Evolutionary conservation across 164 flowering plant species (phyloP).

Genomic region (Nymphaea colorata): DNA sequence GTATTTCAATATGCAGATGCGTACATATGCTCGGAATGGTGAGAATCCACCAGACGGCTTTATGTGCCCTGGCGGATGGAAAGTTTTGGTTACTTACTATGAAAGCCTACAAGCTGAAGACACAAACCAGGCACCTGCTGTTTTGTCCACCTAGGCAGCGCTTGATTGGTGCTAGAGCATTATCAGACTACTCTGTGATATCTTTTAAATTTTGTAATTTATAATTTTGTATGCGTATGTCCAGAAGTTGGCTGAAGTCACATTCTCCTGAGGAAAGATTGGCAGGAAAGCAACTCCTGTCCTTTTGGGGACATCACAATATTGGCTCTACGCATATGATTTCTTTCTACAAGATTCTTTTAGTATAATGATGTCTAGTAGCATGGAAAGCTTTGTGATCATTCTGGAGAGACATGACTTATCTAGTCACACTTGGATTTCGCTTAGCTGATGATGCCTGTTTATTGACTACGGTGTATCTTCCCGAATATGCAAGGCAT

Average conservation of each 20-base stretch:
- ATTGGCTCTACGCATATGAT: background rate
- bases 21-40: conserved; percentile 62
- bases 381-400: background rate
- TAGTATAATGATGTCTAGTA: background rate
- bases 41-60: conserved; percentile 95
- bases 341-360: background rate
- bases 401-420: background rate
- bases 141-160: conserved; percentile 26
- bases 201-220: background rate
- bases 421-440: background rate
- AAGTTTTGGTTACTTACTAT: conserved; percentile 70
- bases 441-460: background rate
- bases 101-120: conserved; percentile 68
- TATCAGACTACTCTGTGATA: background rate
- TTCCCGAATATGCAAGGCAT: too few relatives aligned
- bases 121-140: conserved; percentile 34
- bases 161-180: background rate
- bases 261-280: background rate
- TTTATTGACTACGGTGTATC: too few relatives aligned
- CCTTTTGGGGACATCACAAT: background rate
- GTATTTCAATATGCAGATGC: conserved; percentile 43
- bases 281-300: background rate
- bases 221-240: background rate
- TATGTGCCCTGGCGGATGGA: conserved; percentile 96
- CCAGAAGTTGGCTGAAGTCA: background rate